Evolutionary conservation across 2,329 filamentous ascomycete genomes (phyloP), one percentile per base, ranked within the genome.

Genomic region (Plenodomus lindquistii): DNA sequence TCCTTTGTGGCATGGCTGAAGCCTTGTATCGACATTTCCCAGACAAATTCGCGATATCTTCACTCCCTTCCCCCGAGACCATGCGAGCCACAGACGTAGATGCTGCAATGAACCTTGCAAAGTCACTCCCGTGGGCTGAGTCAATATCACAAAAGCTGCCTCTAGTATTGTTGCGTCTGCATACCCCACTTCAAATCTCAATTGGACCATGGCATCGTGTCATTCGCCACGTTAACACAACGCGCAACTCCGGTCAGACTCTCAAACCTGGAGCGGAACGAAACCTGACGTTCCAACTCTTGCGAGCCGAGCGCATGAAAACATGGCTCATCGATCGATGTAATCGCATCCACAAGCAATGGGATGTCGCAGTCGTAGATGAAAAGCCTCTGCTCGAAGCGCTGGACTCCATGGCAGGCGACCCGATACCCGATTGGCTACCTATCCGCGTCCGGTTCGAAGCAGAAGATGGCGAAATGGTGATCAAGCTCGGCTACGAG

Each of bases 401-500:
- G 5, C 37, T 66, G 0, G 58, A 65, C 29, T 51, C 58, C 5
- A 60, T 67, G 57, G 52, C 58, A 3, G 64, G 64, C 19, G 64
- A 62, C 7, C 39, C 54, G 13, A 65, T 67, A 13, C 64, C 64
- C 2, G 55, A 61, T 16, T 69, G 66, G 66, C 42, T 69, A 11
- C 66, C 66, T 4, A 50, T 60, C 10, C 53, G 56, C 7, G 57
- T 69, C 3, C 55, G 55, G 2, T 69, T 67, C 16, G 62, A 65
- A 22, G 48, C 51, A 2, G 60, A 68, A 47, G 60, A 66, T 15
- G 65, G 65, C 10, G 55, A 63, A 5, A 62, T 66, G 57, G 60
- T 64, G 2, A 62, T 68, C 54, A 65, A 61, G 36, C 48, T 67
- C n/a, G 62, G 66, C 10, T 68, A 60, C 21, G 54, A 61, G 24